Percentiles rank a stretch among this genome's conserved stretches.
phyloP scores from a whole-genome alignment of 176 grass and related monocot species.

The Tillandsia leiboldiana region DNA sequence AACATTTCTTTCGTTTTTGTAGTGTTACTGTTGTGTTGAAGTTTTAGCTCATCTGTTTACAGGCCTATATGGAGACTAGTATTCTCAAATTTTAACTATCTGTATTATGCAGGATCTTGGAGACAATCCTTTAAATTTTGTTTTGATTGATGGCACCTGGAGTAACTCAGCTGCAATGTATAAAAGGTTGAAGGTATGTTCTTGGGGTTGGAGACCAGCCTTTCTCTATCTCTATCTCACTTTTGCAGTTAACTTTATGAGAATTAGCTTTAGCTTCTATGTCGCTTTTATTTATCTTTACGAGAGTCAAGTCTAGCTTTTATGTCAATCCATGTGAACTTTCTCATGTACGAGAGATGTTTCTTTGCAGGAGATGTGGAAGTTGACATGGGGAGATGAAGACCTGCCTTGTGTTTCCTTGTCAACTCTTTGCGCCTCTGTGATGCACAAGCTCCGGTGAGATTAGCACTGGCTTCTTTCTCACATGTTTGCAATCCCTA shows the following conservation, averaged over 20 bases:
- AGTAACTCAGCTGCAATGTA: constrained; percentile 92
- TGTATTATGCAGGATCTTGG: constrained; percentile 28
- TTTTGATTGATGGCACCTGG: constrained; percentile 80
- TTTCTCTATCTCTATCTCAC: too few relatives aligned
- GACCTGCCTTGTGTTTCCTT: constrained; percentile 71
- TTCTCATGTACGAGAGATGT: neutral
- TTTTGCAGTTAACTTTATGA: neutral
- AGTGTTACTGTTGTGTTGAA: neutral
- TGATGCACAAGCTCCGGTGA: constrained; percentile 87
- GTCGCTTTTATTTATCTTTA: too few relatives aligned
- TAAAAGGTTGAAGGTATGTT: constrained; percentile 75
- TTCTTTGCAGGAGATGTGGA: constrained; percentile 65
- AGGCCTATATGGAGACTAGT: constrained; percentile 2
- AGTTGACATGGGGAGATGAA: constrained; percentile 45
- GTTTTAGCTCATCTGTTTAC: neutral
- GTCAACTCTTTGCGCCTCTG: constrained; percentile 58
- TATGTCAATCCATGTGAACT: neutral
- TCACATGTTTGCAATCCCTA: neutral
- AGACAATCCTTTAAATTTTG: constrained; percentile 49
- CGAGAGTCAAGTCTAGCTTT: too few relatives aligned
- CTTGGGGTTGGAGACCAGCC: neutral
- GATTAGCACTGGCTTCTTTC: neutral
- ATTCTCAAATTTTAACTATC: constrained; percentile 14
- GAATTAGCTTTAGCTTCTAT: too few relatives aligned
- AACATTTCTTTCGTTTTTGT: neutral